Conservation (phyloP, 1,284 basidiomycete species). For the Boletellus sp. region DNA sequence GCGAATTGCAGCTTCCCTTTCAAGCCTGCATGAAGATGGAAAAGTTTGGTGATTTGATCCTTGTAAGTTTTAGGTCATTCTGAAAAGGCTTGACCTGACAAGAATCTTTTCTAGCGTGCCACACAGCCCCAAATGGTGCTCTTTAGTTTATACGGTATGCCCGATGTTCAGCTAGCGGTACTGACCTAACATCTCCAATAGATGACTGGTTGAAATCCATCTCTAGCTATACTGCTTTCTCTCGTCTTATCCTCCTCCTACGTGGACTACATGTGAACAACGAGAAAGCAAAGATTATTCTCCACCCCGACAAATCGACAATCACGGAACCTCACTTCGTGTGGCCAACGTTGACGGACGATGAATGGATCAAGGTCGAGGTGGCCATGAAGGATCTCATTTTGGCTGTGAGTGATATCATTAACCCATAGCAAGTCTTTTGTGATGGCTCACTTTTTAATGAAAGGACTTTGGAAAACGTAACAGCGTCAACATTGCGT, state of each 20-base stretch:
- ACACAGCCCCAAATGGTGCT: slow-evolving; percentile 99
- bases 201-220: slow-evolving; percentile 99
- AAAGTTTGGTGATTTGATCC: slow-evolving; percentile 97
- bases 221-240: slow-evolving; percentile 99
- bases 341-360: slow-evolving; percentile 93
- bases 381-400: slow-evolving; percentile 95
- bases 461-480: slow-evolving; percentile 93
- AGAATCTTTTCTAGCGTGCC: slow-evolving; percentile 56
- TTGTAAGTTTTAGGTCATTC: slow-evolving; percentile 46
- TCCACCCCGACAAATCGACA: slow-evolving; percentile 90
- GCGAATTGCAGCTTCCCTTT: slow-evolving; percentile 97
- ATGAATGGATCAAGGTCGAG: slow-evolving; percentile 99
- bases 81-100: neutral
- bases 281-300: slow-evolving; percentile 96
- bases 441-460: slow-evolving; percentile 9
- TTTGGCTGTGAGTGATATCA: slow-evolving; percentile 55
- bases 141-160: slow-evolving; percentile 89
- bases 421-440: neutral
- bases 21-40: slow-evolving; percentile 99
- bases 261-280: slow-evolving; percentile 99
- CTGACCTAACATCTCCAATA: slow-evolving; percentile 25
- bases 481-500: slow-evolving; percentile 98
- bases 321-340: slow-evolving; percentile 98
- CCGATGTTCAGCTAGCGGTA: neutral
- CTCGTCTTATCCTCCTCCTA: slow-evolving; percentile 90